Base-by-base conservation (phyloP, 2,329 filamentous ascomycete species). In the Ampelomyces quisqualis region DNA sequence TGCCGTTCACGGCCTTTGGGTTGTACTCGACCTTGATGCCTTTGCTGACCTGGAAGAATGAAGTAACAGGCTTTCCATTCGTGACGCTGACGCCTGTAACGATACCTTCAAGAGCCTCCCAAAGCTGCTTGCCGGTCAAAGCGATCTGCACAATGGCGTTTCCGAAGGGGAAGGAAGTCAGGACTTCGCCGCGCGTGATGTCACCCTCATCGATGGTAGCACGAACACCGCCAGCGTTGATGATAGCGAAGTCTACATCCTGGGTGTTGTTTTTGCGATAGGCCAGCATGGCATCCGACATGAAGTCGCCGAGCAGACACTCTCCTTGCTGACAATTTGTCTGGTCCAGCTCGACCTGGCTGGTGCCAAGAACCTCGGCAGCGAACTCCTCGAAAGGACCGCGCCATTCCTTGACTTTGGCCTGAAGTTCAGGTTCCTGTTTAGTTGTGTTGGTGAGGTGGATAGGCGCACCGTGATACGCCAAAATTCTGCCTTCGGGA, bases 131-230 rank as follows among this genome's bases (percentile, higher is more conserved):
- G 13, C 82, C 82, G 0, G 69, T 68, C 47, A 78, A 72, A 0
- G 59, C 67, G 11, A 84, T 64, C 53, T 84, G 78, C 7, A 82
- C 80, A 14, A 85, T 72, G 30, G 80, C 72, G 63, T 85, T 85
- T 39, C 79, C 78, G 49, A 85, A 85, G 26, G 82, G 82, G 65
- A 85, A 85, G 0, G 79, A 74, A 0, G 79, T 84, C 2, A 84
- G 69, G 4, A 85, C 77, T 45, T 82, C 76, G 38, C 81, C 81
- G 23, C 80, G 77, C 3, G 81, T 85, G 56, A 85, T 77, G 38
- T 77, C 64, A 7, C 82, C 82, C 13, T 68, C 60, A 28, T 81
- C 79, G 36, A 85, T 85, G 23, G 77, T 79, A 3, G 81, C 79
- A 14, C 82, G 80, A 37, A 85, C 75, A 19, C 81, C 81, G 10